Evolutionary conservation across 1,284 basidiomycete species (phyloP), one percentile per base, ranked within the genome.

Genomic region (Tilletiaria anomala): DNA sequence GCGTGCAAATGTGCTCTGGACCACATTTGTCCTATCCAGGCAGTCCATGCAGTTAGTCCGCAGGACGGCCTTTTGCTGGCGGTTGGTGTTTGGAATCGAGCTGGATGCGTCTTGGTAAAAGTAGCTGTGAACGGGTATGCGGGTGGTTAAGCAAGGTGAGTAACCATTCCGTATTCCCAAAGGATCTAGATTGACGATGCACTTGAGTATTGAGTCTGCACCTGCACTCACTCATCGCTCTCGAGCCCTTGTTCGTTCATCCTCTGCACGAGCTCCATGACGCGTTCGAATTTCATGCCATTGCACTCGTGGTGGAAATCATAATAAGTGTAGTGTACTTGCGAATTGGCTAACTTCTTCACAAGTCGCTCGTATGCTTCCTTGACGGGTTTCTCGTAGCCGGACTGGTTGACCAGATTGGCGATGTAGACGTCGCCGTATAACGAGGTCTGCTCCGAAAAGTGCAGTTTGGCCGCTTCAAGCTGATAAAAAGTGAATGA

Each of bases 251-350:
- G 50, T 32, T 49, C 76, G 49, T 82, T 73, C 29, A 96, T 69
- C 41, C 75, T 74, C 44, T 86, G 82, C 32, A 94, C 75, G 32
- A 99, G 75, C 14, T 85, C 69, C 49, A 78, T 78, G 52, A 99
- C 85, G 37, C 86, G 77, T 63, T 97, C 86, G 77, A 88, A 99
- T 44, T 85, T 80, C 81, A 97, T 85, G 31, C 83, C 77, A 65
- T 80, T 84, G 74, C 91, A 96, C 69, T 96, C 88, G 55, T 78
- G 80, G 69, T 96, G 91, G 73, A 97, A 99, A 68, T 99, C 93
- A 65, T 93, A 99, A 73, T 96, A 94, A 49, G 83, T 75, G 66
- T 99, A 99, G 61, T 79, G 79, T 39, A 87, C 79, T 37, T 77
- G 72, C 4, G 78, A 73, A 23, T 80, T 56, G 48, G 76, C 73